phyloP scores from a whole-genome alignment of 1,284 basidiomycete genomes.

The Ganoderma boninense region DNA sequence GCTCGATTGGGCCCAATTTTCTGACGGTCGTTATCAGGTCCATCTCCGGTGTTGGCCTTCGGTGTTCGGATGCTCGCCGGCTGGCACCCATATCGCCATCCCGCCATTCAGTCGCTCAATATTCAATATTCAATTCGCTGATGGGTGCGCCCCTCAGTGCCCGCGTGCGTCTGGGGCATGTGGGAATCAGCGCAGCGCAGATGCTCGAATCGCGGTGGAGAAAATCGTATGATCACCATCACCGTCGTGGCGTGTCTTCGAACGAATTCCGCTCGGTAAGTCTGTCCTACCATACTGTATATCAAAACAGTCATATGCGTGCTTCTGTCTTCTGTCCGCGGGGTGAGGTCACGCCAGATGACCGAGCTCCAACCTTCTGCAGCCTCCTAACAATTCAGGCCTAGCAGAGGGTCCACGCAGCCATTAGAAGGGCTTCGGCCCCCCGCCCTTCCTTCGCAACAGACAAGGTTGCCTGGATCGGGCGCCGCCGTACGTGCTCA shows the following conservation, averaged over 20 bases:
- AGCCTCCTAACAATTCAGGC: slow-evolving; percentile 20
- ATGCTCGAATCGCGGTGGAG: not conserved
- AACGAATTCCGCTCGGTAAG: not conserved
- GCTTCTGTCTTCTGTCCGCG: not conserved
- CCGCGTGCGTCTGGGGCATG: not conserved
- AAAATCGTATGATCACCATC: not conserved
- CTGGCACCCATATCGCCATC: not conserved
- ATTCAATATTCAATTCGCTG: no score
- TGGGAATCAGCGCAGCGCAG: not conserved
- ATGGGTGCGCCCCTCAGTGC: not conserved
- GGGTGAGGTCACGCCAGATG: slow-evolving; percentile 6
- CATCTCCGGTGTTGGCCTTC: slow-evolving; percentile 3
- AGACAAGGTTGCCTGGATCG: slow-evolving; percentile 30
- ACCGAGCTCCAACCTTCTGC: slow-evolving; percentile 4
- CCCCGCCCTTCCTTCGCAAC: slow-evolving; percentile 12
- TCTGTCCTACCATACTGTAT: not conserved
- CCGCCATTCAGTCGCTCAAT: not conserved
- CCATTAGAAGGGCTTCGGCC: slow-evolving; percentile 6
- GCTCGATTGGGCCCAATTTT: not conserved
- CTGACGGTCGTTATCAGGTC: slow-evolving; percentile 3
- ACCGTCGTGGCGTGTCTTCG: no score
- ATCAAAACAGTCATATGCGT: not conserved
- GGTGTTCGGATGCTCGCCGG: not conserved
- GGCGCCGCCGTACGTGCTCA: slow-evolving; percentile 14
- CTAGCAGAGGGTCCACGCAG: slow-evolving; percentile 19